Conservation (phyloP, 371 early-diverging fungal genomes). For the Mortierella sp. region DNA sequence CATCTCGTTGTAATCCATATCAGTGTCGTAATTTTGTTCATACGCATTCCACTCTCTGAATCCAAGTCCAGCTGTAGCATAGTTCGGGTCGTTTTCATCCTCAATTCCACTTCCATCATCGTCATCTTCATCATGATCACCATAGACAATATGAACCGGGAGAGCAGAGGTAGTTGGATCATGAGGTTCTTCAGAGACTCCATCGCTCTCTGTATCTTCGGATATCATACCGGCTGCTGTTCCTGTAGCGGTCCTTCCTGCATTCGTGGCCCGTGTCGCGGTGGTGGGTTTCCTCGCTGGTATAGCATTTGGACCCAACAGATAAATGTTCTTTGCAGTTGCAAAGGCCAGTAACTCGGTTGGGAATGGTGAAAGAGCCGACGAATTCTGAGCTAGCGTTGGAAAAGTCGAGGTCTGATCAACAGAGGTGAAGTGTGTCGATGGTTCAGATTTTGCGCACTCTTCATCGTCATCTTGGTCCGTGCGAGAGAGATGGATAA, state of each 20-base stretch:
- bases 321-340: conserved; percentile 40
- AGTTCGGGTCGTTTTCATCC: too few species aligned
- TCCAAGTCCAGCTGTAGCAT: too few species aligned
- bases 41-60: not conserved
- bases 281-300: not conserved
- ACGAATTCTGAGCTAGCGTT: too few species aligned
- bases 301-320: conserved; percentile 20
- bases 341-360: conserved; percentile 29
- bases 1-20: not conserved
- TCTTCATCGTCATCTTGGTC: too few species aligned
- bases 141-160: too few species aligned
- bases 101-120: not conserved
- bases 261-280: not conserved
- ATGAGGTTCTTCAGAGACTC: too few species aligned
- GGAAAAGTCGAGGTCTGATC: too few species aligned
- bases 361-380: conserved; percentile 11
- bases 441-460: too few species aligned
- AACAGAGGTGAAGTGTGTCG: too few species aligned
- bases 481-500: too few species aligned
- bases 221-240: not conserved
- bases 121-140: conserved; percentile 7
- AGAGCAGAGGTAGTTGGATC: too few species aligned
- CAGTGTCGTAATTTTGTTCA: conserved; percentile 15
- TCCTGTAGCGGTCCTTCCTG: too few species aligned
- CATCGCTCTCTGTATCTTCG: not conserved